phyloP scores from a whole-genome alignment of 73 alveolate species.

The Stentor roeselii region DNA sequence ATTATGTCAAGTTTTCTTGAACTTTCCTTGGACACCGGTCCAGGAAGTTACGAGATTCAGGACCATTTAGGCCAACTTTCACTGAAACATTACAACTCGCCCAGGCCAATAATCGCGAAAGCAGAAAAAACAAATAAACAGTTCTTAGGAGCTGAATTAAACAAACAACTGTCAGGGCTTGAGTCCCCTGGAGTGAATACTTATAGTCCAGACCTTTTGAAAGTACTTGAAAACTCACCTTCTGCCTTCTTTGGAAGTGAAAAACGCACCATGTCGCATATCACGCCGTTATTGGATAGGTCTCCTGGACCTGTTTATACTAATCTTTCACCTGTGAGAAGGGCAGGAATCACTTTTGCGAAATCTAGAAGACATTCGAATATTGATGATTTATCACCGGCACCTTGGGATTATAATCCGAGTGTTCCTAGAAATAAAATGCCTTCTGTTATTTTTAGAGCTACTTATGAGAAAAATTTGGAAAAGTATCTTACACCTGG shows the following conservation, averaged over 20 bases:
- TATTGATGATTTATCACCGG: not conserved
- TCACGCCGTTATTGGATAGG: not conserved
- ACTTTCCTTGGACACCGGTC: not conserved
- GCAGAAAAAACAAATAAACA: not conserved
- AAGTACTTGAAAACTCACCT: no score
- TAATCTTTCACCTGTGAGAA: not conserved
- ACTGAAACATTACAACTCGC: not conserved
- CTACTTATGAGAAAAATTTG: not conserved
- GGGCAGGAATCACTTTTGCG: not conserved
- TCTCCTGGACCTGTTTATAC: slow-evolving; percentile 24
- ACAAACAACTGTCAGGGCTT: not conserved
- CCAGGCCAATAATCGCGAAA: not conserved
- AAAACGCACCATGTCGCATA: not conserved
- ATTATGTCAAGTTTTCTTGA: not conserved
- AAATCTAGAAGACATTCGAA: not conserved
- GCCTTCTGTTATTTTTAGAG: not conserved
- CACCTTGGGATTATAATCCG: slow-evolving; percentile 1
- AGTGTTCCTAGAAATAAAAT: not conserved
- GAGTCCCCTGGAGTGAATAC: slow-evolving; percentile 12
- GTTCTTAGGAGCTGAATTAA: not conserved
- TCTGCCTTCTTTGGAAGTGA: slow-evolving; percentile 2
- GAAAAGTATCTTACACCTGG: not conserved
- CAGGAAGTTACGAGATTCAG: slow-evolving; percentile 21
- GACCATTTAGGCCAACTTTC: not conserved
- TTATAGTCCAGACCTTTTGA: not conserved